phyloP scores from a whole-genome alignment of 495 filamentous ascomycete genomes.

The Talaromyces trachyspermus region DNA sequence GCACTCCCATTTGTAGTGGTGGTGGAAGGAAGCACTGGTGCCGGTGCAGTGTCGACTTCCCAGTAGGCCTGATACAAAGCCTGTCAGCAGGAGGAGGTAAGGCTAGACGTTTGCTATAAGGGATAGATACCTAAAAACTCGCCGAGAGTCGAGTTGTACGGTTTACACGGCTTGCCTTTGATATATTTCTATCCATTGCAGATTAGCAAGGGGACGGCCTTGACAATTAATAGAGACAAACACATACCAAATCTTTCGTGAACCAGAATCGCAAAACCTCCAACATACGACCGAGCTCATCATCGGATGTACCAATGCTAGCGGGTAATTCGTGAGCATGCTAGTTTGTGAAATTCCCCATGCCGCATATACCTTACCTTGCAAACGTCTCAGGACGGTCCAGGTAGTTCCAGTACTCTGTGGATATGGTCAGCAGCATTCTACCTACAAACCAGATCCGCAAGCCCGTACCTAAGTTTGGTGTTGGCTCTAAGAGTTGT shows the following conservation, averaged over 20 bases:
- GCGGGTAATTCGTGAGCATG: constrained; percentile 28
- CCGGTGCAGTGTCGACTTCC: constrained; percentile 68
- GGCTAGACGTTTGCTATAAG: constrained; percentile 15
- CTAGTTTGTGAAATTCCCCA: constrained; percentile 7
- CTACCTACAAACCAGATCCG: neutral
- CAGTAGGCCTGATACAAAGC: constrained; percentile 75
- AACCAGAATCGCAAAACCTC: constrained; percentile 96
- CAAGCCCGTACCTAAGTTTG: constrained; percentile 63
- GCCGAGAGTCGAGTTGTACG: constrained; percentile 94
- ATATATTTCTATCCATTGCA: constrained; percentile 73
- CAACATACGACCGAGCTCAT: constrained; percentile 84
- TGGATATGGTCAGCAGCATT: constrained; percentile 12
- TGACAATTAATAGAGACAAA: neutral
- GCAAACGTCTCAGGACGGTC: constrained; percentile 93
- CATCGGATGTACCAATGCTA: constrained; percentile 91
- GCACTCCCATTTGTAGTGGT: constrained; percentile 29
- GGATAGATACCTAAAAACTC: constrained; percentile 76
- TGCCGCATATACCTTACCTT: constrained; percentile 44
- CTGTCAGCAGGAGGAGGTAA: neutral
- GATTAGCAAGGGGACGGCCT: no score
- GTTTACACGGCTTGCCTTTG: constrained; percentile 97
- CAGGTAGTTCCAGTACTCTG: constrained; percentile 98
- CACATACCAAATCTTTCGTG: constrained; percentile 77
- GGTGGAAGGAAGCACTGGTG: constrained; percentile 37
- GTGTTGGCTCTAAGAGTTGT: constrained; percentile 89